Evolutionary conservation across 163 green algal genomes (phyloP).

Genomic region (Chlorella variabilis): DNA sequence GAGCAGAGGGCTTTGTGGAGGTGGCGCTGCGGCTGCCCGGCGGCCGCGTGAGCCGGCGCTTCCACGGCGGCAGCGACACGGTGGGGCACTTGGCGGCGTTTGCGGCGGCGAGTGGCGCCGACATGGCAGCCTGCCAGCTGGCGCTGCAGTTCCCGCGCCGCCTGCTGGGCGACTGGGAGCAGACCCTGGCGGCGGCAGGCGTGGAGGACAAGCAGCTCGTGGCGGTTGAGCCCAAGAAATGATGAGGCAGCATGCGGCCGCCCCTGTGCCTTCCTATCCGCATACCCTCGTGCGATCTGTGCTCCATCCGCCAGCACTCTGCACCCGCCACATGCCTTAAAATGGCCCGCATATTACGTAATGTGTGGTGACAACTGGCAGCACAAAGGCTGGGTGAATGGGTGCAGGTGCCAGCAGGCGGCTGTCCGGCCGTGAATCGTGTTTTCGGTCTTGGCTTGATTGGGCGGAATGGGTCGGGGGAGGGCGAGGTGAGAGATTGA

Average conservation of each 20-base stretch:
- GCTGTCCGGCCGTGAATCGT: too few relatives aligned
- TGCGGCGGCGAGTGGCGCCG: slow-evolving; percentile 24
- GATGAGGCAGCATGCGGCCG: neutral
- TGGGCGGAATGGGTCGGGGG: too few relatives aligned
- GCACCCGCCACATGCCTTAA: too few relatives aligned
- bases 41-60: slow-evolving; percentile 37
- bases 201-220: slow-evolving; percentile 41
- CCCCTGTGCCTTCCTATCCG: neutral
- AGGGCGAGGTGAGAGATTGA: too few relatives aligned
- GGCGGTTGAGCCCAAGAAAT: slow-evolving; percentile 30
- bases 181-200: slow-evolving; percentile 28
- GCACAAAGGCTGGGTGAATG: too few relatives aligned
- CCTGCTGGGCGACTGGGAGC: slow-evolving; percentile 23
- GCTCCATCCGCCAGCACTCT: too few relatives aligned
- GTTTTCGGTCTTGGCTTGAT: too few relatives aligned
- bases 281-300: neutral
- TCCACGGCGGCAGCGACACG: slow-evolving; percentile 12
- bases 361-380: too few relatives aligned
- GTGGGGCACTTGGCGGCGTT: slow-evolving; percentile 46
- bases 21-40: slow-evolving; percentile 44
- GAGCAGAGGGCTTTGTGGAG: slow-evolving; percentile 18
- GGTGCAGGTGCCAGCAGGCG: too few relatives aligned
- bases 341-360: too few relatives aligned
- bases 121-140: slow-evolving; percentile 32
- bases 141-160: slow-evolving; percentile 26